Base-by-base conservation (phyloP, 192 early-diverging fungal species). In the Podila verticillata region DNA sequence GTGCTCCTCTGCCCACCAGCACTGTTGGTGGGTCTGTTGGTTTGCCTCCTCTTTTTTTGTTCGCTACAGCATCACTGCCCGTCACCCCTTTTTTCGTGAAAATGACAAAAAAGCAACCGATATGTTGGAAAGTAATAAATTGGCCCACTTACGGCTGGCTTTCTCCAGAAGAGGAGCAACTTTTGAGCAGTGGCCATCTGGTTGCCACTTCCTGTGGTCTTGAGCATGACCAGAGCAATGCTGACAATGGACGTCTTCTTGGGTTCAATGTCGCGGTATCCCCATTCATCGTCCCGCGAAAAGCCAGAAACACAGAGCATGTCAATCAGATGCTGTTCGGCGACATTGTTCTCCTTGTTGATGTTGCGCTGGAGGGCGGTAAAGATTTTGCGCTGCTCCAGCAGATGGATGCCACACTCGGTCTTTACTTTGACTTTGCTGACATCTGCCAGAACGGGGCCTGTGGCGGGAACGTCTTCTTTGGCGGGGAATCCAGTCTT, bases 281-380 rank as follows among this genome's bases (percentile, higher is more conserved):
- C 91, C 93, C 93, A 95, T 47, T 87, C 81, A 51, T 91, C 92
- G 35, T 91, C 85, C 44, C 87, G 82, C 29, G 90, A 86, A 66
- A 95, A 95, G 20, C 92, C 93, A 48, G 92, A 91, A 51, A 92
- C 85, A 69, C 92, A 93, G 32, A 95, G 86, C 90, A 95, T 92
- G 66, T 93, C 92, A 44, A 95, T 93, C 30, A 95, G 84, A 85
- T 95, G 93, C 74, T 93, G 93, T 66, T 95, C 89, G 10, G 86
- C 87, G 24, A 86, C 82, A 48, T 89, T 88, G 48, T 89, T 89
- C 58, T 88, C 85, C 58, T 86, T 88, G 66, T 92, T 89, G 80
- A 93, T 92, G 48, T 92, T 93, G 22, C 91, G 87, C 63, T 92
- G 90, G 12, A 95, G 75, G 24, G 93, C 88, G 29, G 90, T 89